Percentiles rank a stretch among this genome's conserved stretches.
Evolutionary conservation across 2,329 filamentous ascomycete genomes (phyloP).

Genomic region (Colletotrichum melonis): DNA sequence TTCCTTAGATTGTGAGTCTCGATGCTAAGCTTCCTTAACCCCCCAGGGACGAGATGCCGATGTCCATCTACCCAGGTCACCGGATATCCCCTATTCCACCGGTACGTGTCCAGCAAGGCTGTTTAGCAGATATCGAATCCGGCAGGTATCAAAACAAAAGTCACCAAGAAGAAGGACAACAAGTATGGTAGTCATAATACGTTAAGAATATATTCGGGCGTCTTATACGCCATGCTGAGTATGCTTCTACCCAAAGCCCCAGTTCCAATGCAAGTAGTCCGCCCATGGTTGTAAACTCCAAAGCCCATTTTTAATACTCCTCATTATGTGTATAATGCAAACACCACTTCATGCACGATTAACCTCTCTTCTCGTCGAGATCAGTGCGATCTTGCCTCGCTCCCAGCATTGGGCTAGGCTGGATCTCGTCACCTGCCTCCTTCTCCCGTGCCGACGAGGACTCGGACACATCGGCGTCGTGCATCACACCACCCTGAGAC

Average conservation of each 20-base stretch:
- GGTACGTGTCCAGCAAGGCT: not conserved
- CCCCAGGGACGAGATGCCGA: not conserved
- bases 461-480: not conserved
- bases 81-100: not conserved
- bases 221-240: conserved; percentile 12
- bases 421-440: conserved; percentile 19
- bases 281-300: not conserved
- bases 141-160: not conserved
- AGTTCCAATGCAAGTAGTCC: conserved; percentile 4
- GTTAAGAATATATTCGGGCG: conserved; percentile 19
- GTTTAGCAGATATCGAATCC: not conserved
- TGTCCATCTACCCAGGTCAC: not conserved
- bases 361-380: conserved; percentile 27
- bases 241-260: conserved; percentile 16
- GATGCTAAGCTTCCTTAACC: too few relatives aligned
- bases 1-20: not conserved
- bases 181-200: conserved; percentile 20
- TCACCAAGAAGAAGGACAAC: not conserved
- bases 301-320: conserved; percentile 24
- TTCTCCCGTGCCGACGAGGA: conserved; percentile 30
- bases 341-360: not conserved
- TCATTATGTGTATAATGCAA: conserved; percentile 7
- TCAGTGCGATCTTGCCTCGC: conserved; percentile 5
- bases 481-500: conserved; percentile 7
- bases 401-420: conserved; percentile 12